A percentile compares a stretch with the other conserved stretches of the same genome.
phyloP scores from a whole-genome alignment of 1,284 basidiomycete species.

The Hymenochaete sp. region DNA sequence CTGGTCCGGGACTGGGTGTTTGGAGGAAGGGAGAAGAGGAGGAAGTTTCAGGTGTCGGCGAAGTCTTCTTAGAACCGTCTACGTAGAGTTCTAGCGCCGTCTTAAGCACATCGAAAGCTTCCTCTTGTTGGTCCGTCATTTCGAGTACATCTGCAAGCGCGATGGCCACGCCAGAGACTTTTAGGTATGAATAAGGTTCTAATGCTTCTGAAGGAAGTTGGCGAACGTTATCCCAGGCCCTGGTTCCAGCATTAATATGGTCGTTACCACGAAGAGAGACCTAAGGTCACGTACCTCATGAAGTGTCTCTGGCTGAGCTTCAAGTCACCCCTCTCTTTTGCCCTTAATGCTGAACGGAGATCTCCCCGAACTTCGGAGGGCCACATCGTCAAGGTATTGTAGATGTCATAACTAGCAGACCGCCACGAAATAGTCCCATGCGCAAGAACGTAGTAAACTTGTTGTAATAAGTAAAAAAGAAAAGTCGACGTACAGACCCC shows the following conservation, averaged over 20 bases:
- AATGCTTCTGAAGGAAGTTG: slow-evolving; percentile 41
- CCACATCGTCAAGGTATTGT: slow-evolving; percentile 54
- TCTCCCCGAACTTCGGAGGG: slow-evolving; percentile 54
- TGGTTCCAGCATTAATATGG: slow-evolving; percentile 23
- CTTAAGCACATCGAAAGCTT: slow-evolving; percentile 47
- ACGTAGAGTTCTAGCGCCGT: slow-evolving; percentile 23
- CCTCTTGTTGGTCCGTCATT: slow-evolving; percentile 32
- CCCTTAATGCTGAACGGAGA: slow-evolving; percentile 55
- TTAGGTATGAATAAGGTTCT: slow-evolving; percentile 48
- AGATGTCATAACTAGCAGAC: slow-evolving; percentile 48
- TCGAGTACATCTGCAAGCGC: slow-evolving; percentile 56
- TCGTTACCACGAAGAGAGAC: neutral
- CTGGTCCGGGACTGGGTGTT: slow-evolving; percentile 6
- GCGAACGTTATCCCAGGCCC: slow-evolving; percentile 55
- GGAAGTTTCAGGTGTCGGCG: neutral
- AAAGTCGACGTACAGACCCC: slow-evolving; percentile 42
- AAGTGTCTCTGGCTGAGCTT: slow-evolving; percentile 47
- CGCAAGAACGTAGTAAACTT: neutral
- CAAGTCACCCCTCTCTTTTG: slow-evolving; percentile 53
- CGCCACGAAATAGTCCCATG: neutral
- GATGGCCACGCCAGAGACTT: slow-evolving; percentile 63
- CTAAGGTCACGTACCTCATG: slow-evolving; percentile 46
- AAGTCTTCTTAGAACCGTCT: neutral
- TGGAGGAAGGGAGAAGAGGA: neutral
- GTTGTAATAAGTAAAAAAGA: slow-evolving; percentile 5